These are phyloP conservation scores for Colletotrichum sp. DNA, from an alignment of 2,329 filamentous ascomycete genomes.

Conservation along the genomic window DNA sequence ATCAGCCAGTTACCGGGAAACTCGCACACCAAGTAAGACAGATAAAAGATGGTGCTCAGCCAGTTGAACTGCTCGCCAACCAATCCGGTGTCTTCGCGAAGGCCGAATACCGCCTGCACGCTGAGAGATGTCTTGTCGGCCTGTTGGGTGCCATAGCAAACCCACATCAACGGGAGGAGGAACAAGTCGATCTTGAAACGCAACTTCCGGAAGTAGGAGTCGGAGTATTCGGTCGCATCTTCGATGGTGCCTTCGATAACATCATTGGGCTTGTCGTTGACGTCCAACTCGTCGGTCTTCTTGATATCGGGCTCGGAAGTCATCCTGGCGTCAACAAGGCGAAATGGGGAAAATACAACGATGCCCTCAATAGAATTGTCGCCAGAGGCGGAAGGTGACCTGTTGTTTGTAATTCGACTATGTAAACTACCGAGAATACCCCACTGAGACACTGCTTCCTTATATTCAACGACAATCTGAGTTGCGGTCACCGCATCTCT, in stretches of 20 bases:
- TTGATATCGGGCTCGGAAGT: neutral
- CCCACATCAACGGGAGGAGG: slow-evolving; percentile 34
- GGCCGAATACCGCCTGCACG: slow-evolving; percentile 32
- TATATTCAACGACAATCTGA: neutral
- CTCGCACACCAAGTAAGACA: slow-evolving; percentile 32
- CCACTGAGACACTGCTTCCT: neutral
- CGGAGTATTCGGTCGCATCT: slow-evolving; percentile 24
- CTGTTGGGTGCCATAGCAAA: slow-evolving; percentile 32
- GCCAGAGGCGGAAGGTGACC: neutral
- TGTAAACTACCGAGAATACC: neutral
- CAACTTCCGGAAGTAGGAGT: slow-evolving; percentile 29
- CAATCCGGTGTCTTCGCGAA: slow-evolving; percentile 31
- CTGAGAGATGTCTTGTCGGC: slow-evolving; percentile 34
- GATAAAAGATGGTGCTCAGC: slow-evolving; percentile 34
- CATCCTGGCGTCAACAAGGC: neutral
- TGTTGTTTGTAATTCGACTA: neutral
- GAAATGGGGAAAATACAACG: neutral
- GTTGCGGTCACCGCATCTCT: neutral
- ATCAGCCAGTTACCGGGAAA: slow-evolving; percentile 28
- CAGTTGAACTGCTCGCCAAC: slow-evolving; percentile 35
- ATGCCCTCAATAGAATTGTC: neutral
- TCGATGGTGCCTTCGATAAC: slow-evolving; percentile 5
- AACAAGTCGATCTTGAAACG: slow-evolving; percentile 34
- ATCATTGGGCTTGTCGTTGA: neutral
- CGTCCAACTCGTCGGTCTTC: neutral